Evolutionary conservation across 1,139 yeast genomes (phyloP).

Genomic region (Debaryomyces udenii): DNA sequence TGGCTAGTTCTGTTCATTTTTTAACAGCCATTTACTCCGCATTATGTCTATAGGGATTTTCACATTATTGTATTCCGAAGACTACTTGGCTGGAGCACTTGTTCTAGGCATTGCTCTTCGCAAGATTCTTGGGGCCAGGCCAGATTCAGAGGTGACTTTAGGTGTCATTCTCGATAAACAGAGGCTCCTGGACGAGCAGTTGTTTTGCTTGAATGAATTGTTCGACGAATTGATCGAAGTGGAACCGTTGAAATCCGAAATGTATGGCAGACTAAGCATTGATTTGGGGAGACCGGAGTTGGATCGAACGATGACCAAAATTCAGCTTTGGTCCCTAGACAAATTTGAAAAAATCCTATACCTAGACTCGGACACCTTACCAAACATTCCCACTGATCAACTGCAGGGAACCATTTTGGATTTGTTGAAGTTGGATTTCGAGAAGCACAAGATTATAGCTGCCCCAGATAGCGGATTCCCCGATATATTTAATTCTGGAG

Average conservation of each 20-base stretch:
- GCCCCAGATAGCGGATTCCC: slow-evolving; percentile 97
- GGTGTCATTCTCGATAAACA: slow-evolving; percentile 42
- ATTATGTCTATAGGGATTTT: slow-evolving; percentile 55
- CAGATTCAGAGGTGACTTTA: slow-evolving; percentile 19
- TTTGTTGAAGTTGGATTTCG: slow-evolving; percentile 35
- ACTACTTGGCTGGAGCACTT: slow-evolving; percentile 77
- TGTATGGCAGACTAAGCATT: slow-evolving; percentile 27
- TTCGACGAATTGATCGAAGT: slow-evolving; percentile 40
- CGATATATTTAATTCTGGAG: slow-evolving; percentile 90
- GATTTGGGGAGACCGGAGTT: slow-evolving; percentile 75
- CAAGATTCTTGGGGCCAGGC: slow-evolving; percentile 20
- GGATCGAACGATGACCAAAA: slow-evolving; percentile 68
- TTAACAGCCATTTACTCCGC: slow-evolving; percentile 8
- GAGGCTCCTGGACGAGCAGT: slow-evolving; percentile 31
- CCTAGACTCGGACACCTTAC: slow-evolving; percentile 82
- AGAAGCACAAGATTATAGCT: slow-evolving; percentile 56
- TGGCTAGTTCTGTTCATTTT: neutral
- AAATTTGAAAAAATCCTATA: slow-evolving; percentile 64
- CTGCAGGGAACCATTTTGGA: slow-evolving; percentile 42
- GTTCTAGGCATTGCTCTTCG: slow-evolving; percentile 54
- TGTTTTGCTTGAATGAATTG: slow-evolving; percentile 26
- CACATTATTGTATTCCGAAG: slow-evolving; percentile 65
- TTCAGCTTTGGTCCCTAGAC: slow-evolving; percentile 67
- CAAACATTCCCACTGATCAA: slow-evolving; percentile 45
- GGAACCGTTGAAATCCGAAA: slow-evolving; percentile 29